Percentiles rank a stretch among this genome's conserved stretches.
Conservation (phyloP, 2,329 filamentous ascomycete genomes). For the Colletotrichum sp. region DNA sequence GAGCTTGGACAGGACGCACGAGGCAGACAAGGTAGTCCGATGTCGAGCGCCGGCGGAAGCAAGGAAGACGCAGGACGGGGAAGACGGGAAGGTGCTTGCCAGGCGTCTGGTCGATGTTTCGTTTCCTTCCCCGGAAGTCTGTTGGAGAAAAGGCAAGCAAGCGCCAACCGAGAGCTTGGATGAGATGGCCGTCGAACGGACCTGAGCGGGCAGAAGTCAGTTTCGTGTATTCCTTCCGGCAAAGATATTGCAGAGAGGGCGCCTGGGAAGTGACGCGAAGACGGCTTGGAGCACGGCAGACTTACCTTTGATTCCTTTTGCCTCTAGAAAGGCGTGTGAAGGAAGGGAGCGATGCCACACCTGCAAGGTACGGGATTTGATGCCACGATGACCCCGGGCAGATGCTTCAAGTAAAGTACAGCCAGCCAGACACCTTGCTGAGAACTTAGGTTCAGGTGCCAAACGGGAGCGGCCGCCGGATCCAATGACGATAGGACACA, state of each 20-base stretch:
- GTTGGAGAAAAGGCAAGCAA: background rate
- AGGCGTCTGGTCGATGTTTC: constrained; percentile 4
- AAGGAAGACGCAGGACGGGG: constrained; percentile 1
- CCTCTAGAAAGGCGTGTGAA: background rate
- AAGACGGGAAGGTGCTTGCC: constrained; percentile 7
- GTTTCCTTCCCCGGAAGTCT: constrained; percentile 4
- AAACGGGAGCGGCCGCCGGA: background rate
- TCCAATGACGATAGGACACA: background rate
- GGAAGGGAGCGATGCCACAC: background rate
- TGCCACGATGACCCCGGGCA: background rate
- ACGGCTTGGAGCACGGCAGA: background rate
- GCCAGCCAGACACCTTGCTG: background rate
- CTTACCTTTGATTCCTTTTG: background rate
- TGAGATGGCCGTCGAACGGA: background rate
- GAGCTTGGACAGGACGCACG: background rate
- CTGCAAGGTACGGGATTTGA: background rate
- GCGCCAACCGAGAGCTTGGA: background rate
- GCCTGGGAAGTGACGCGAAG: background rate
- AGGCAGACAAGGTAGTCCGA: background rate
- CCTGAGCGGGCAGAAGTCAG: background rate
- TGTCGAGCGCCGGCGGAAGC: background rate
- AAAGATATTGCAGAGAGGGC: background rate
- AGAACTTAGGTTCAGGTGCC: background rate
- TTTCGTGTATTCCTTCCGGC: background rate
- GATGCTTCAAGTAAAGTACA: background rate